Base-by-base conservation (phyloP, 495 filamentous ascomycete species). In the Penicillium coffeae region DNA sequence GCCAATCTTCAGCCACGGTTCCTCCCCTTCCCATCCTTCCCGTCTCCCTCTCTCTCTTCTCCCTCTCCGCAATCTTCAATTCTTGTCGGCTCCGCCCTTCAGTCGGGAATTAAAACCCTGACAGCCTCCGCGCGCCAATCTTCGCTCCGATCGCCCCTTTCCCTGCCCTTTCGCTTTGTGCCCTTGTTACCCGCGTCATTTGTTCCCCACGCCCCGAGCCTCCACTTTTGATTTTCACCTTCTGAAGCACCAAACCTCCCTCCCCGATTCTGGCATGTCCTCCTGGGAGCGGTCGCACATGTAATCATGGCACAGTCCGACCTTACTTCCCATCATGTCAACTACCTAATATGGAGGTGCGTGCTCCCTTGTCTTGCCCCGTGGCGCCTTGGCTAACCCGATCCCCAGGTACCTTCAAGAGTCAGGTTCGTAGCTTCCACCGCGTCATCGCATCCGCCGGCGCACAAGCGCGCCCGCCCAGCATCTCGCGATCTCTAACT, bases 341-440 rank as follows among this genome's bases (percentile, higher is more conserved):
- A 97, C 80, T 97, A 92, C 78, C 78, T 98, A 73, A 88, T 98
- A 76, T 95, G 90, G 88, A 90, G 90, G 89, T 96, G 80, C 70
- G 89, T 80, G 58, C 54, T 66, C 61, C 61, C 32, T 33, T 44
- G 40, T 15, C 39, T 19, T 30, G 13, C 15, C 32, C 43, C 36
- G 19, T 38, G n/a, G 36, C 33, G 10, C 20, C 39, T 33, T 42
- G 32, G 19, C 34, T 40, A 33, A 35, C 38, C 37, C 37, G 58
- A 65, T 54, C 46, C 38, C 66, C 34, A 94, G 89, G 69, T 94
- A 92, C 70, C 82, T 94, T 56, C 80, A 91, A 71, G 89, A 94
- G 79, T 87, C 84, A 74, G 88, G 89, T 94, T 80, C 57, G 84
- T 84, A 48, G 54, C 54, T 47, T 52, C 45, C 41, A 57, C 37